Evolutionary conservation across 495 filamentous ascomycete genomes (phyloP).

Genomic region (Sphaerosporella brunnea): DNA sequence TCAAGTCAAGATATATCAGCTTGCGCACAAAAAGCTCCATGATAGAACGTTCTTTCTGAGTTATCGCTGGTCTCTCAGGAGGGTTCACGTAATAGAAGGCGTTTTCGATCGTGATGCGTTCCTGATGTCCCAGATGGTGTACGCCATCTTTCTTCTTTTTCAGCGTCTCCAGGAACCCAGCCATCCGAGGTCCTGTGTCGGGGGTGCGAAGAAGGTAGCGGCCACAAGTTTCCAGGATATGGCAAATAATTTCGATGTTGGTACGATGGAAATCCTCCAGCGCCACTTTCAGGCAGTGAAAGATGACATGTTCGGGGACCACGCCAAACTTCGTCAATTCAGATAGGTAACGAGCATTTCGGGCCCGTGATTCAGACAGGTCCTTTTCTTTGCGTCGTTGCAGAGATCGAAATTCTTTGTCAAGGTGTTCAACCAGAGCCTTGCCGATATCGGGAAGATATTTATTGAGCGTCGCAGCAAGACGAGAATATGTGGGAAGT

Average conservation of each 20-base stretch:
- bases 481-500: slow-evolving; percentile 75
- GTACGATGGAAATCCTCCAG: slow-evolving; percentile 94
- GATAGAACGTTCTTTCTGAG: slow-evolving; percentile 87
- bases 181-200: slow-evolving; percentile 83
- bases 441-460: slow-evolving; percentile 88
- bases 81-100: slow-evolving; percentile 97
- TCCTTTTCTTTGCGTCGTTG: slow-evolving; percentile 98
- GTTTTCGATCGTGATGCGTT: slow-evolving; percentile 96
- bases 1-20: slow-evolving; percentile 81
- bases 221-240: slow-evolving; percentile 92
- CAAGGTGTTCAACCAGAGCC: slow-evolving; percentile 79
- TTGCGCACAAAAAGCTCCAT: slow-evolving; percentile 84
- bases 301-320: slow-evolving; percentile 95
- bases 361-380: slow-evolving; percentile 76
- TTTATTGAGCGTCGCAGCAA: slow-evolving; percentile 81
- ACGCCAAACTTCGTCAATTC: slow-evolving; percentile 97
- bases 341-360: slow-evolving; percentile 91
- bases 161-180: slow-evolving; percentile 80
- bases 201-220: slow-evolving; percentile 86
- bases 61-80: slow-evolving; percentile 78
- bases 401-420: slow-evolving; percentile 91
- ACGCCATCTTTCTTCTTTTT: slow-evolving; percentile 91
- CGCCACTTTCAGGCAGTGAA: slow-evolving; percentile 95
- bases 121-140: slow-evolving; percentile 72
- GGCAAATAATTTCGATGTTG: slow-evolving; percentile 97